phyloP scores from a whole-genome alignment of 2,329 filamentous ascomycete genomes.

The Drechslerella coelobrocha region DNA sequence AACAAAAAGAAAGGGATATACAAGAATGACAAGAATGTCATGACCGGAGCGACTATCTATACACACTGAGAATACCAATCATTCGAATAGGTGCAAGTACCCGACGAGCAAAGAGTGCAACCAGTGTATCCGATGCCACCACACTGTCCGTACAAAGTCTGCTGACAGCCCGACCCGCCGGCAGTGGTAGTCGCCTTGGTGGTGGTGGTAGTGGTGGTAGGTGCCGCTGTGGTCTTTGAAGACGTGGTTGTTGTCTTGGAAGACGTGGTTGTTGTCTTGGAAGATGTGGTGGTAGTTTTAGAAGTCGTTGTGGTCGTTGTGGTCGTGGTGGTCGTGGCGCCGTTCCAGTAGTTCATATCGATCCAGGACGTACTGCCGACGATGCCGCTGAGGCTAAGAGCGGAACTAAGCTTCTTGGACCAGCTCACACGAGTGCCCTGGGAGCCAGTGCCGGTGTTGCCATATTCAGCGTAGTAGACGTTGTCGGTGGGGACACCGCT shows the following conservation, averaged over 20 bases:
- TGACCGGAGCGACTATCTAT: background rate
- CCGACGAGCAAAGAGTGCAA: slow-evolving; percentile 56
- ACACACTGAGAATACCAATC: slow-evolving; percentile 55
- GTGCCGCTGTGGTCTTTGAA: background rate
- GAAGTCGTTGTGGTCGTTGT: slow-evolving; percentile 9
- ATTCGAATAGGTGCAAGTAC: slow-evolving; percentile 56
- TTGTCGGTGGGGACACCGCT: slow-evolving; percentile 61
- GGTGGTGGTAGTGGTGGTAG: too few relatives aligned
- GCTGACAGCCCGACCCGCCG: slow-evolving; percentile 12
- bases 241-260: slow-evolving; percentile 5
- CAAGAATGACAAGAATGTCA: background rate
- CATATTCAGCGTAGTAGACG: slow-evolving; percentile 67
- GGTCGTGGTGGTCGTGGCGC: slow-evolving; percentile 11
- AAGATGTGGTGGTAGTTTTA: slow-evolving; percentile 9
- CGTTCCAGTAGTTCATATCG: slow-evolving; percentile 49
- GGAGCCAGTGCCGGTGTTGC: slow-evolving; percentile 67
- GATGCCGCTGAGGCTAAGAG: slow-evolving; percentile 36
- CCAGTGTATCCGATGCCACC: slow-evolving; percentile 57
- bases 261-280: background rate
- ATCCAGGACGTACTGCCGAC: slow-evolving; percentile 46
- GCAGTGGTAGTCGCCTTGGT: background rate
- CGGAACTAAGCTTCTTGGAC: slow-evolving; percentile 27
- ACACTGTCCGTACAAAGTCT: slow-evolving; percentile 54
- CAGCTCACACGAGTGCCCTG: slow-evolving; percentile 62
- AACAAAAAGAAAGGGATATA: background rate